Evolutionary conservation across 2,329 filamentous ascomycete species (phyloP), one percentile per base, ranked within the genome.

Genomic region (Ophiosphaerella narmari): DNA sequence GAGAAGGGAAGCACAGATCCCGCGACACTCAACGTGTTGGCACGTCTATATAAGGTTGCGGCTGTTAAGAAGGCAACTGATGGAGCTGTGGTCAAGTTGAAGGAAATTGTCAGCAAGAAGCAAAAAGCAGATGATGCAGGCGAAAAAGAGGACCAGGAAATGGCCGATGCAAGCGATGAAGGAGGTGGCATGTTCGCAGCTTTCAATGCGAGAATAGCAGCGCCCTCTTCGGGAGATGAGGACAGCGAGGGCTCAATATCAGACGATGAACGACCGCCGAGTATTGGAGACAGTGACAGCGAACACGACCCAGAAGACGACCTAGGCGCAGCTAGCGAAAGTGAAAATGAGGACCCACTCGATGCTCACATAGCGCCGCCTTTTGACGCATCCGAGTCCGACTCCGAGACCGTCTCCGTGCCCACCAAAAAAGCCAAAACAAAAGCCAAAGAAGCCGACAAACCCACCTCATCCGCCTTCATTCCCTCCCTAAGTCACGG

Each of bases 401-500:
- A 51, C 11, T 59, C 62, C 2, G 57, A 59, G n/a, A 53, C 52
- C 9, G 62, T 57, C 21, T 57, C 55, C 2, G 43, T 54, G 37
- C 52, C 58, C 7, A 37, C 47, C 5, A 49, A 55, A 2, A 64
- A 65, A 24, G 12, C 54, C 12, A 70, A 64, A 50, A 16, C 42
- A 60, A 65, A 48, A n/a, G 33, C 21, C 3, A n/a, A 2, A 32
- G 23, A 45, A 13, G 48, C 52, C 5, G 26, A 8, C 1, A 52
- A 62, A 52, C 40, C 55, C 29, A 61, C 62, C 32, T 68, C 70
- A 24, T 85, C 88, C 0, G 83, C 83, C 0, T 91, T 91, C 67
- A 76, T 94, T 2, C 90, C 90, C 0, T 85, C 86, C 1, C 81
- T 94, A 13, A 90, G 90, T 46, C 80, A 84, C 81, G 87, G 86